These are phyloP conservation scores for Russula compacta DNA, from an alignment of 768 basidiomycete species.

Conservation along the genomic window DNA sequence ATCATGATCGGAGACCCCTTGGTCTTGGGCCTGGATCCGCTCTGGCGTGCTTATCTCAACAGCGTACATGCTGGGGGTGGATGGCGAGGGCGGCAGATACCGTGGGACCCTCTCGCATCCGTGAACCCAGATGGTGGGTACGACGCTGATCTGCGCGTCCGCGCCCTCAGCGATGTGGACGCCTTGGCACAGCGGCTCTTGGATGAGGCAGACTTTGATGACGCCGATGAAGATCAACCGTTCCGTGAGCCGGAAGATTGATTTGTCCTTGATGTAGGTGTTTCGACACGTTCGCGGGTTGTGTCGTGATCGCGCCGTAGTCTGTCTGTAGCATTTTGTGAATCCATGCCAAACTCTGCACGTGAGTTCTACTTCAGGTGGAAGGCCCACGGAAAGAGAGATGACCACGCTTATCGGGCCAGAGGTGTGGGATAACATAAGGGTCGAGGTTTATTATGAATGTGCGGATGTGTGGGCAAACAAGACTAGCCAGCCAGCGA, in stretches of 20 bases:
- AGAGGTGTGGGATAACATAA: no score
- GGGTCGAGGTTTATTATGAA: no score
- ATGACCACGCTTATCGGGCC: no score
- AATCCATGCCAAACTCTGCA: no score
- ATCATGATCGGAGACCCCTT: conserved; percentile 51
- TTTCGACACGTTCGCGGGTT: not conserved
- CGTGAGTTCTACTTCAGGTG: no score
- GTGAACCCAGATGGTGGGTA: conserved; percentile 3
- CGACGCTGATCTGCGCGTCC: not conserved
- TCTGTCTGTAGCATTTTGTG: not conserved
- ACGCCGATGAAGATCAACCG: not conserved
- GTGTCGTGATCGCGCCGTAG: not conserved
- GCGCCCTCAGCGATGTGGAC: not conserved
- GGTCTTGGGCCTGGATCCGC: conserved; percentile 51
- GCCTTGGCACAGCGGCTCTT: not conserved
- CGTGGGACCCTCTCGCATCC: conserved; percentile 36
- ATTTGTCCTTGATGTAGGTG: not conserved
- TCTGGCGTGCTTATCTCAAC: conserved; percentile 54
- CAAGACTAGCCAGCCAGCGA: no score
- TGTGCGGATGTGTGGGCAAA: no score
- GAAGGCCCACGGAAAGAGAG: no score
- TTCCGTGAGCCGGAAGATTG: conserved; percentile 1
- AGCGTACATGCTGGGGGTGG: conserved; percentile 46
- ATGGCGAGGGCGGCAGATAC: conserved; percentile 42
- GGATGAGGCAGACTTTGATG: not conserved